Evolutionary conservation across 2,329 filamentous ascomycete genomes (phyloP).

Genomic region (Hyphodiscus sp.): DNA sequence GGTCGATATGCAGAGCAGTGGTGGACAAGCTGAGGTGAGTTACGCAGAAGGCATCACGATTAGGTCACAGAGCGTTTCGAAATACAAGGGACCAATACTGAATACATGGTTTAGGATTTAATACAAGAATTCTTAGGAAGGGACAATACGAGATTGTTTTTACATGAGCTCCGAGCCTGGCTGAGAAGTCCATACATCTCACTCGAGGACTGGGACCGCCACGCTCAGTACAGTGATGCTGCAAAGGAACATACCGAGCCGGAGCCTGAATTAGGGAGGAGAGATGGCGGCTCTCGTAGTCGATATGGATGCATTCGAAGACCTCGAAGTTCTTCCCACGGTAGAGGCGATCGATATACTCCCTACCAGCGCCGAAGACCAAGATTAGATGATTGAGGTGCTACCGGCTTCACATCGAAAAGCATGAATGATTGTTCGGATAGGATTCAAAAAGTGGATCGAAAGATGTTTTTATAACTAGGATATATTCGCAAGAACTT

Average conservation of each 20-base stretch:
- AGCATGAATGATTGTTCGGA: too few relatives aligned
- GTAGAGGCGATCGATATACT: not conserved
- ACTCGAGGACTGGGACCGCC: conserved; percentile 68
- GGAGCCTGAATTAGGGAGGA: not conserved
- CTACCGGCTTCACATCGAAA: too few relatives aligned
- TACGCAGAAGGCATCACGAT: too few relatives aligned
- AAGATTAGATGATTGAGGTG: not conserved
- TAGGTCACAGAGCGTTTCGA: too few relatives aligned
- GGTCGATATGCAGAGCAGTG: conserved; percentile 72
- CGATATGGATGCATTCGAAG: not conserved
- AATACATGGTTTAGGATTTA: conserved; percentile 42
- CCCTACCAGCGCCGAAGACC: not conserved
- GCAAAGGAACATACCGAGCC: not conserved
- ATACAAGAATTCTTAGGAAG: conserved; percentile 72
- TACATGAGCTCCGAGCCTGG: conserved; percentile 82
- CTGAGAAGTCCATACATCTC: conserved; percentile 70
- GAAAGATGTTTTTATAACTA: too few relatives aligned
- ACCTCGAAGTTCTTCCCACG: not conserved
- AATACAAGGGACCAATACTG: too few relatives aligned
- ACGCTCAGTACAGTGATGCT: conserved; percentile 27
- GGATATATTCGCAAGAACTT: too few relatives aligned
- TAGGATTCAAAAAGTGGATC: too few relatives aligned
- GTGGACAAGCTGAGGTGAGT: conserved; percentile 60
- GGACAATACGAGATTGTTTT: conserved; percentile 64
- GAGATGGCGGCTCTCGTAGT: not conserved